phyloP scores from a whole-genome alignment of 805 yeast genomes.

The Tetrapisispora phaffii region DNA sequence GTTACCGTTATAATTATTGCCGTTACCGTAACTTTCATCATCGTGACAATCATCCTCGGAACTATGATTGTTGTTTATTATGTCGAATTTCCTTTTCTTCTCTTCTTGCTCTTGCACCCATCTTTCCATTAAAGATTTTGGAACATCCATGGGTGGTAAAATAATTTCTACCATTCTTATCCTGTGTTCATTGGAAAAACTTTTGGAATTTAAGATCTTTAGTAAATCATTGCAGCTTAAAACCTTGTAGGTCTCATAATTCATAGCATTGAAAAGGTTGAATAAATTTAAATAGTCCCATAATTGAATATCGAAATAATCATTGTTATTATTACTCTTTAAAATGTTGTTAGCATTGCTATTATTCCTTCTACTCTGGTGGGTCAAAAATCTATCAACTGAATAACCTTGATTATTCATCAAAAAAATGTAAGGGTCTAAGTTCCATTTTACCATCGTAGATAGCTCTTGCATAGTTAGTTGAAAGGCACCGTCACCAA shows the following conservation, averaged over 20 bases:
- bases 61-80: not conserved
- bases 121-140: constrained; percentile 26
- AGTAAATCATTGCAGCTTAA: constrained; percentile 42
- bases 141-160: constrained; percentile 53
- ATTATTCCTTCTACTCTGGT: constrained; percentile 22
- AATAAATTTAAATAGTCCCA: constrained; percentile 45
- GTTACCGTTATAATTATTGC: not conserved
- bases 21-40: not conserved
- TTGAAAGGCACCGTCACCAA: constrained; percentile 64
- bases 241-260: constrained; percentile 36
- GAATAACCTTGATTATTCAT: constrained; percentile 61
- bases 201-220: constrained; percentile 31
- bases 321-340: constrained; percentile 28
- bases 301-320: constrained; percentile 51
- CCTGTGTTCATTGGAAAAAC: constrained; percentile 34
- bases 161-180: constrained; percentile 48
- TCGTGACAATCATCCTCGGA: not conserved
- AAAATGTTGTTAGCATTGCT: not conserved
- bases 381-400: constrained; percentile 53
- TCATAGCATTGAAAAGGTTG: constrained; percentile 46
- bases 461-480: constrained; percentile 57
- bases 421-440: constrained; percentile 48
- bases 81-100: constrained; percentile 7
- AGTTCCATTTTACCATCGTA: constrained; percentile 44
- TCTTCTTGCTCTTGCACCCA: constrained; percentile 20